A percentile compares a stretch with the other conserved stretches of the same genome.
phyloP scores from a whole-genome alignment of 306 rosid species.

The Cucumis melo region DNA sequence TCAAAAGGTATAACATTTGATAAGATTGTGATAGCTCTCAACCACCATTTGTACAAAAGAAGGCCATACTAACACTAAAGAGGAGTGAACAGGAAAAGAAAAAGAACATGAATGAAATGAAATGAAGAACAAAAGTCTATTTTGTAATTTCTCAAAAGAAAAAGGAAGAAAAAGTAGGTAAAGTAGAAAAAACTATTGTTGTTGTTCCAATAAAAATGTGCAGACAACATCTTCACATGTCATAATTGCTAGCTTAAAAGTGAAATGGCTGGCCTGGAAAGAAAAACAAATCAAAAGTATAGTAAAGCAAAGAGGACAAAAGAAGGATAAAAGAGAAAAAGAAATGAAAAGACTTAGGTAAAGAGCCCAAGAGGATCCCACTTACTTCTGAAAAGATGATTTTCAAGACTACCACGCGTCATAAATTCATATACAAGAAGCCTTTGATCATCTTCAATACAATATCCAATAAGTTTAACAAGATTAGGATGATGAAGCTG shows the following conservation, averaged over 20 bases:
- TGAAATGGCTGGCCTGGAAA: background rate
- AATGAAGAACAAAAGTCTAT: background rate
- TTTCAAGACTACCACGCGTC: slow-evolving; percentile 95
- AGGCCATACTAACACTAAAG: background rate
- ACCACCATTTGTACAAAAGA: slow-evolving; percentile 1
- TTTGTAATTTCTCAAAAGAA: background rate
- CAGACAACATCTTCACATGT: background rate
- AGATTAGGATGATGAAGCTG: slow-evolving; percentile 97
- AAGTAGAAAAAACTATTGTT: background rate
- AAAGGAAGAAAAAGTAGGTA: background rate
- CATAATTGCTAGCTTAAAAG: background rate
- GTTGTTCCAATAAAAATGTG: background rate
- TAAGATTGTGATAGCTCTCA: background rate
- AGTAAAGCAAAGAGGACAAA: background rate
- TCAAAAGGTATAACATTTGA: background rate
- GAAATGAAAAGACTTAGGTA: background rate
- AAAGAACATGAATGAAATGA: background rate
- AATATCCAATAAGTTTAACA: slow-evolving; percentile 85
- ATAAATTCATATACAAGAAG: slow-evolving; percentile 91
- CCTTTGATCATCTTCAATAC: slow-evolving; percentile 93
- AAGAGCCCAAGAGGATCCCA: background rate
- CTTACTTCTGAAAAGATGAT: slow-evolving; percentile 94
- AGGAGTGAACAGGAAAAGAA: background rate
- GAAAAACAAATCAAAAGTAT: background rate
- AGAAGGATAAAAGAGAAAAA: background rate